These are phyloP conservation scores for Pycnococcus provasolii DNA, from an alignment of 139 green algal genomes.

Conservation along the genomic window DNA sequence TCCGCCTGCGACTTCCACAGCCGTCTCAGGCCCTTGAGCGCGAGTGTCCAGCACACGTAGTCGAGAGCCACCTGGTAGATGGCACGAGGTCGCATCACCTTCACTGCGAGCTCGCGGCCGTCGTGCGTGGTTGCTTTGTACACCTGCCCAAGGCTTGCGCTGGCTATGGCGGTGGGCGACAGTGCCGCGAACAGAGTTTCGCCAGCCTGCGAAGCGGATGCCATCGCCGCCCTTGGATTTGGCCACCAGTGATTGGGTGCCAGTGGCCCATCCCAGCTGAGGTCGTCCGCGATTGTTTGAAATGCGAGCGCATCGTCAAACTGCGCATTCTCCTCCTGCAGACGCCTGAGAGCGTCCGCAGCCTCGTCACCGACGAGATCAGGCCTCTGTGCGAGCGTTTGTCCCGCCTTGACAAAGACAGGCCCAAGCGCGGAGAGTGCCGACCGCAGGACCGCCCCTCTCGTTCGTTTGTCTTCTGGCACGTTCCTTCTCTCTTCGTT, in stretches of 20 bases:
- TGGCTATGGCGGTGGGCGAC: slow-evolving; percentile 30
- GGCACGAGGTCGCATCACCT: slow-evolving; percentile 37
- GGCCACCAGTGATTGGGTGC: neutral
- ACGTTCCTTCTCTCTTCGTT: neutral
- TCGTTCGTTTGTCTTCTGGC: slow-evolving; percentile 24
- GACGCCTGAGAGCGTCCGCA: slow-evolving; percentile 12
- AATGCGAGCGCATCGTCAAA: slow-evolving; percentile 14
- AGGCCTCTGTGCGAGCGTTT: slow-evolving; percentile 21
- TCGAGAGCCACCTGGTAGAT: slow-evolving; percentile 28
- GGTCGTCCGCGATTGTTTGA: slow-evolving; percentile 4
- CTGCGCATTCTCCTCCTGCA: slow-evolving; percentile 20
- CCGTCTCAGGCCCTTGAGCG: slow-evolving; percentile 15
- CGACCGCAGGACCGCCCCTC: slow-evolving; percentile 14
- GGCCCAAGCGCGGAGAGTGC: slow-evolving; percentile 22
- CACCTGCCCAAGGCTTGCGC: slow-evolving; percentile 43
- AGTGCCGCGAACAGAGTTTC: slow-evolving; percentile 12
- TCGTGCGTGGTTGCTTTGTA: slow-evolving; percentile 26
- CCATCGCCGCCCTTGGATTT: neutral
- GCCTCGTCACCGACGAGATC: slow-evolving; percentile 32
- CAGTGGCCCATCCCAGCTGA: slow-evolving; percentile 1
- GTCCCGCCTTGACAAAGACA: slow-evolving; percentile 29
- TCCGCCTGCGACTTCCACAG: slow-evolving; percentile 24
- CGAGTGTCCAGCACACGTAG: slow-evolving; percentile 14
- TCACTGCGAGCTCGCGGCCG: slow-evolving; percentile 31
- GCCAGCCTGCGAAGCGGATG: neutral